A percentile compares a stretch with the other conserved stretches of the same genome.
These are phyloP conservation scores for Botrytis aclada DNA, from an alignment of 2,329 filamentous ascomycete species.

Conservation along the genomic window DNA sequence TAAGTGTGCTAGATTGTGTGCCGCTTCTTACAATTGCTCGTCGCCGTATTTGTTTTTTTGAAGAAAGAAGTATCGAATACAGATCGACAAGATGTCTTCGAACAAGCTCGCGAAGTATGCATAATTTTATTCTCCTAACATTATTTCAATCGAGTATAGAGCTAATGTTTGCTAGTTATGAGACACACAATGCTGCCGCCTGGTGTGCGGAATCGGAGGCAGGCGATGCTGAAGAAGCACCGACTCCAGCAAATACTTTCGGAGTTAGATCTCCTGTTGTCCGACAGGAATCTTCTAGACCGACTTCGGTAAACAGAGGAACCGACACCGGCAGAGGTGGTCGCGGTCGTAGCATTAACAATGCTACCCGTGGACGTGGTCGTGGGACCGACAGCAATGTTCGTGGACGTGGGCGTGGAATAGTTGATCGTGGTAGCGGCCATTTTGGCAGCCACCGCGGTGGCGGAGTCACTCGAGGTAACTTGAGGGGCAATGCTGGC, in stretches of 20 bases:
- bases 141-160: neutral
- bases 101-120: slow-evolving; percentile 10
- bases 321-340: neutral
- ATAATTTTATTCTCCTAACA: neutral
- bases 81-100: neutral
- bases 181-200: neutral
- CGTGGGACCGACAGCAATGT: neutral
- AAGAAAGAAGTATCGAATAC: neutral
- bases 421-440: neutral
- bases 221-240: neutral
- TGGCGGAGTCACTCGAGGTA: neutral
- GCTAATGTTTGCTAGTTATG: slow-evolving; percentile 3
- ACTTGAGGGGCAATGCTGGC: neutral
- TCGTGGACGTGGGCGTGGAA: neutral
- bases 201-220: slow-evolving; percentile 3
- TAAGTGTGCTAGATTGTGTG: neutral
- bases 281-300: neutral
- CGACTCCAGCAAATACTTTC: neutral
- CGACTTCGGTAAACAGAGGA: neutral
- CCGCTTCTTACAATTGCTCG: neutral
- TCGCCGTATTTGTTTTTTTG: neutral
- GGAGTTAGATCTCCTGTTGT: neutral
- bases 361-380: neutral
- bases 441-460: neutral
- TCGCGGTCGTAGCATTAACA: neutral